phyloP scores from a whole-genome alignment of 495 filamentous ascomycete genomes.

The Bacidia rubella region DNA sequence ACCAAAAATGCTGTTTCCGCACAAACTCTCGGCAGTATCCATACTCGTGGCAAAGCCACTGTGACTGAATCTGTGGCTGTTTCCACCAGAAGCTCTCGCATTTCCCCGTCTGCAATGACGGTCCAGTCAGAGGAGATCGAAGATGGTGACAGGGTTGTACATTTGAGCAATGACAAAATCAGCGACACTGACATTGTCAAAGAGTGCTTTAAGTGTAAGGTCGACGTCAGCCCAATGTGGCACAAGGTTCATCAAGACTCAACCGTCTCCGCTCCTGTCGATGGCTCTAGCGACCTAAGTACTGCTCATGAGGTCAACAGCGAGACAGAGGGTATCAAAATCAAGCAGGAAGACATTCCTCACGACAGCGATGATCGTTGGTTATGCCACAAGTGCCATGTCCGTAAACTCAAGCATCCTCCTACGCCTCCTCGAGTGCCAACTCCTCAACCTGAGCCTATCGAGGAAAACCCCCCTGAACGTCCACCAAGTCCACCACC shows the following conservation, averaged over 20 bases:
- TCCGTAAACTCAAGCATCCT: slow-evolving; percentile 25
- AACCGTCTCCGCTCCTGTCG: background rate
- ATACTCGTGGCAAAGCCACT: slow-evolving; percentile 13
- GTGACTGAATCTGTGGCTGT: slow-evolving; percentile 17
- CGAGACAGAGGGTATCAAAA: background rate
- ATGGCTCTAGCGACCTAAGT: background rate
- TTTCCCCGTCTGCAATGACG: slow-evolving; percentile 17
- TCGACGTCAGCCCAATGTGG: slow-evolving; percentile 17
- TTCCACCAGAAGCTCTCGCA: slow-evolving; percentile 14
- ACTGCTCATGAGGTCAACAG: background rate
- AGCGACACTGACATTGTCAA: slow-evolving; percentile 13
- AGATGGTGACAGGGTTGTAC: slow-evolving; percentile 18
- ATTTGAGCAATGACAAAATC: slow-evolving; percentile 10
- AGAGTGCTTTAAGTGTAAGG: slow-evolving; percentile 16
- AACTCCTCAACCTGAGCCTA: slow-evolving; percentile 14
- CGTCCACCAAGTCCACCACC: slow-evolving; percentile 11
- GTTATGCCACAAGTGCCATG: slow-evolving; percentile 38
- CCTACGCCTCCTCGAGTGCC: slow-evolving; percentile 26
- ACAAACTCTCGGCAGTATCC: slow-evolving; percentile 15
- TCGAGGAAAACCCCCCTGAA: slow-evolving; percentile 23
- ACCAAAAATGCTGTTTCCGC: slow-evolving; percentile 25
- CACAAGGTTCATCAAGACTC: slow-evolving; percentile 8
- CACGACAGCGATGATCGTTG: background rate
- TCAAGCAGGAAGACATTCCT: background rate
- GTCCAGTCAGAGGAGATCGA: slow-evolving; percentile 21